A percentile compares a stretch with the other conserved stretches of the same genome.
Evolutionary conservation across 2,329 filamentous ascomycete species (phyloP).

Genomic region (Sarocladiaceae sp.): DNA sequence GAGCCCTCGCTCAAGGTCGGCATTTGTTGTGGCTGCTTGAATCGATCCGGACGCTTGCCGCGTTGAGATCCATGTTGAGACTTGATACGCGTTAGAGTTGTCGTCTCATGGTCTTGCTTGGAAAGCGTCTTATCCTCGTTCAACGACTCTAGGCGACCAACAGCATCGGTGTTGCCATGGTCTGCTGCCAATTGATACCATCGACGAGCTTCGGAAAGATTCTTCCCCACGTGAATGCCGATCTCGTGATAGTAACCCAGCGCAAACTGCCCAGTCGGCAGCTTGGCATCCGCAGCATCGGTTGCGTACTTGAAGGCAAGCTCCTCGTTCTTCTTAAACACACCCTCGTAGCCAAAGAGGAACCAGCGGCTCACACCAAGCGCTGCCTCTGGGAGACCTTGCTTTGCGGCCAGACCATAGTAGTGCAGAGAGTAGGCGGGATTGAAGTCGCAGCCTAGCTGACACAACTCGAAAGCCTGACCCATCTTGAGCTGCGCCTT

Average conservation of each 20-base stretch:
- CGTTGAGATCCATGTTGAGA: slow-evolving; percentile 67
- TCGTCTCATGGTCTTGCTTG: slow-evolving; percentile 86
- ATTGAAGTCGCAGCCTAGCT: slow-evolving; percentile 90
- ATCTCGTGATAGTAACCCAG: slow-evolving; percentile 98
- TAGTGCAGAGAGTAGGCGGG: slow-evolving; percentile 91
- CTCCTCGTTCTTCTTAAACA: slow-evolving; percentile 94
- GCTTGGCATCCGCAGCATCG: slow-evolving; percentile 71
- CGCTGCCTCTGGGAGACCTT: slow-evolving; percentile 88
- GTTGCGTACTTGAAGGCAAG: slow-evolving; percentile 87
- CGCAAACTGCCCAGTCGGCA: slow-evolving; percentile 90
- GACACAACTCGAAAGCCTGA: slow-evolving; percentile 88
- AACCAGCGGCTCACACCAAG: slow-evolving; percentile 99
- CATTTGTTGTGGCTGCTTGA: slow-evolving; percentile 44
- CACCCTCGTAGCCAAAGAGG: slow-evolving; percentile 84
- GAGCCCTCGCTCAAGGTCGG: slow-evolving; percentile 42
- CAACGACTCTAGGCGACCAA: slow-evolving; percentile 75
- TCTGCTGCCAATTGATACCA: slow-evolving; percentile 91
- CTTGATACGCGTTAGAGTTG: slow-evolving; percentile 83
- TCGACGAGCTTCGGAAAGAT: slow-evolving; percentile 70
- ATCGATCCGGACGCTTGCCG: slow-evolving; percentile 54
- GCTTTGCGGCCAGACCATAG: slow-evolving; percentile 84
- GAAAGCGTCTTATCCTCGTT: slow-evolving; percentile 77
- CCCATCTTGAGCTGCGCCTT: slow-evolving; percentile 98
- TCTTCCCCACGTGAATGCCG: slow-evolving; percentile 82
- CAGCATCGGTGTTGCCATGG: slow-evolving; percentile 87